These are phyloP conservation scores for Aspergillus saccharolyticus DNA, from an alignment of 495 filamentous ascomycete species.

Conservation along the genomic window DNA sequence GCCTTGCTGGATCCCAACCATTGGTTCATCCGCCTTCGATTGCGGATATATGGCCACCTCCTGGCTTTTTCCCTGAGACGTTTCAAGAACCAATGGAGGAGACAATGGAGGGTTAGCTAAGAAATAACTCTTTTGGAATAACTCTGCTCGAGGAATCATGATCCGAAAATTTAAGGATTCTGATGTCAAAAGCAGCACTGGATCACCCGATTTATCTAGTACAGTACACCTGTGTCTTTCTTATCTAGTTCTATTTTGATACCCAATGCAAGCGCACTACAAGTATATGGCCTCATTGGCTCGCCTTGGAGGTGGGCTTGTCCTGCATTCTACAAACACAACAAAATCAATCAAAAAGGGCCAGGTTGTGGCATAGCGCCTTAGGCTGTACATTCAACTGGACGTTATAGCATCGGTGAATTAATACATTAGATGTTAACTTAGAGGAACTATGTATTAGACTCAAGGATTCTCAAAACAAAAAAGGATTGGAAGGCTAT, in stretches of 20 bases:
- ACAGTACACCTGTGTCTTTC: background rate
- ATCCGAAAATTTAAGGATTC: too few relatives aligned
- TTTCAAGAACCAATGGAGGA: constrained; percentile 33
- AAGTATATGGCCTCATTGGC: background rate
- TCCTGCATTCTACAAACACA: too few relatives aligned
- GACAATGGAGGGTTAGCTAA: constrained; percentile 22
- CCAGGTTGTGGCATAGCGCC: too few relatives aligned
- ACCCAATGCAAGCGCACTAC: constrained; percentile 8
- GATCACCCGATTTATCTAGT: background rate
- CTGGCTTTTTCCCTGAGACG: constrained; percentile 44
- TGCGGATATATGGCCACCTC: constrained; percentile 45
- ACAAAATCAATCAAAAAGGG: too few relatives aligned
- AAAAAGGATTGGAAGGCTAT: too few relatives aligned
- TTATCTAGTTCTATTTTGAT: constrained; percentile 6
- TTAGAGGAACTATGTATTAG: too few relatives aligned
- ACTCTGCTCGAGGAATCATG: background rate
- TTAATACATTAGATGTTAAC: too few relatives aligned
- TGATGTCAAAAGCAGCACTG: background rate
- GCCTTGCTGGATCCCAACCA: constrained; percentile 36
- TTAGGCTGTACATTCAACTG: too few relatives aligned
- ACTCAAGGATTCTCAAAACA: too few relatives aligned
- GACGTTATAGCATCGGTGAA: too few relatives aligned
- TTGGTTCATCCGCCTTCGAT: constrained; percentile 42
- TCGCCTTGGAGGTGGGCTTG: background rate
- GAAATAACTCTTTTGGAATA: background rate